phyloP scores from a whole-genome alignment of 2,329 filamentous ascomycete genomes.

The Cladosporium sp. region DNA sequence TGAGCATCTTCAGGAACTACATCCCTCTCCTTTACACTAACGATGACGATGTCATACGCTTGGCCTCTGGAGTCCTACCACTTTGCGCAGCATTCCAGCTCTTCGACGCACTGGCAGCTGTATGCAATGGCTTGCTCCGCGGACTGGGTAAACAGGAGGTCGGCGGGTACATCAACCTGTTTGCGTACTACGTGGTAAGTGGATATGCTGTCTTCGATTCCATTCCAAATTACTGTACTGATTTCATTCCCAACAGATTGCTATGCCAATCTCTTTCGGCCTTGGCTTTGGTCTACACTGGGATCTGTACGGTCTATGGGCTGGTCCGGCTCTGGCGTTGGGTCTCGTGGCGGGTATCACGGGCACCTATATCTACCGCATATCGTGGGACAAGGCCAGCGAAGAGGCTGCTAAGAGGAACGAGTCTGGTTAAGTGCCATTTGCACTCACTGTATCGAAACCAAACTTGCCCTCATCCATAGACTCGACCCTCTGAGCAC shows the following conservation, averaged over 20 bases:
- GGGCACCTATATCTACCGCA: slow-evolving; percentile 51
- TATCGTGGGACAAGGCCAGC: slow-evolving; percentile 56
- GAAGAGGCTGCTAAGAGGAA: slow-evolving; percentile 58
- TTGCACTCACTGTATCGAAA: too few relatives aligned
- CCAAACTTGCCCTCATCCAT: too few relatives aligned
- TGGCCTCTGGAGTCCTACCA: slow-evolving; percentile 66
- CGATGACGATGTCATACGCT: slow-evolving; percentile 60
- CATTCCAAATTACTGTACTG: too few relatives aligned
- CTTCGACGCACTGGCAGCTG: slow-evolving; percentile 75
- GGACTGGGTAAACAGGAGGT: slow-evolving; percentile 86
- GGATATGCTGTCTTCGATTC: not conserved
- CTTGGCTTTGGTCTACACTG: slow-evolving; percentile 72
- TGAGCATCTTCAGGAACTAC: slow-evolving; percentile 64
- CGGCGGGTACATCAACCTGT: slow-evolving; percentile 81
- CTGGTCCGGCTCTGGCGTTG: slow-evolving; percentile 59
- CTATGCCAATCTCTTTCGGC: slow-evolving; percentile 76
- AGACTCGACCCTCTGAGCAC: too few relatives aligned
- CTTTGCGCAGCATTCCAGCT: slow-evolving; percentile 85
- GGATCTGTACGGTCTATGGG: slow-evolving; percentile 79
- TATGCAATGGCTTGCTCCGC: slow-evolving; percentile 78
- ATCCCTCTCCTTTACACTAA: slow-evolving; percentile 74
- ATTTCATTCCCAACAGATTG: slow-evolving; percentile 44
- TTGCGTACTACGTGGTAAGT: slow-evolving; percentile 70
- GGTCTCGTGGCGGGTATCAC: slow-evolving; percentile 56
- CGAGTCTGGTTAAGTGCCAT: slow-evolving; percentile 25